A percentile compares a stretch with the other conserved stretches of the same genome.
Conservation (phyloP, 164 flowering plant genomes). For the Nelumbo lutea region DNA sequence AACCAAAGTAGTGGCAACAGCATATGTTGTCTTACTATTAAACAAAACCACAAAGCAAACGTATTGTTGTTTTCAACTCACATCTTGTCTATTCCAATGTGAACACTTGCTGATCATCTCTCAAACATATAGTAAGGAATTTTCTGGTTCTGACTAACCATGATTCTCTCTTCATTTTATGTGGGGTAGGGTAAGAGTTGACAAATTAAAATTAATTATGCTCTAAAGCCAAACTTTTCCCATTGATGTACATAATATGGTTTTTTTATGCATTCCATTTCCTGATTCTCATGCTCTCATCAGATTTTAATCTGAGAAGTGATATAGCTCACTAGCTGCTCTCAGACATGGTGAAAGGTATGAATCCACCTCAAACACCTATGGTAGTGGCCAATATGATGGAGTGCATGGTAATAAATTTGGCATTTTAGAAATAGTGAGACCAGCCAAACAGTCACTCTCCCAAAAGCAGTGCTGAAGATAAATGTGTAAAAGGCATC, state of each 20-base stretch:
- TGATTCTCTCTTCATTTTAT: constrained; percentile 16
- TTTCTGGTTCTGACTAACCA: not conserved
- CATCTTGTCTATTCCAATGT: not conserved
- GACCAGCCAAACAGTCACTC: not conserved
- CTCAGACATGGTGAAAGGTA: too few species aligned
- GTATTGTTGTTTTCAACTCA: not conserved
- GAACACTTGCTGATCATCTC: not conserved
- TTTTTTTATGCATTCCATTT: too few species aligned
- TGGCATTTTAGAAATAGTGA: not conserved
- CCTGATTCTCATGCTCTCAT: too few species aligned
- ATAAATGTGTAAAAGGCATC: constrained; percentile 11
- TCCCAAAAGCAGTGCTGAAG: constrained; percentile 6
- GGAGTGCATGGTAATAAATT: too few species aligned
- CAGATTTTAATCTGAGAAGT: too few species aligned
- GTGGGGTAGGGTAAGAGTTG: constrained; percentile 29
- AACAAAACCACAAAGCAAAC: constrained; percentile 6
- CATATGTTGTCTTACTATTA: constrained; percentile 14
- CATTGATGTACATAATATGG: not conserved
- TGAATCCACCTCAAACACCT: too few species aligned
- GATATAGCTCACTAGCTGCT: too few species aligned
- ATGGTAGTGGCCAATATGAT: too few species aligned
- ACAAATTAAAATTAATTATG: constrained; percentile 22
- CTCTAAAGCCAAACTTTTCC: not conserved
- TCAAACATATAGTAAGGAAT: not conserved
- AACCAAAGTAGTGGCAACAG: constrained; percentile 27